A percentile compares a stretch with the other conserved stretches of the same genome.
These are phyloP conservation scores for Alternaria sp. DNA, from an alignment of 2,329 filamentous ascomycete species.

Conservation along the genomic window DNA sequence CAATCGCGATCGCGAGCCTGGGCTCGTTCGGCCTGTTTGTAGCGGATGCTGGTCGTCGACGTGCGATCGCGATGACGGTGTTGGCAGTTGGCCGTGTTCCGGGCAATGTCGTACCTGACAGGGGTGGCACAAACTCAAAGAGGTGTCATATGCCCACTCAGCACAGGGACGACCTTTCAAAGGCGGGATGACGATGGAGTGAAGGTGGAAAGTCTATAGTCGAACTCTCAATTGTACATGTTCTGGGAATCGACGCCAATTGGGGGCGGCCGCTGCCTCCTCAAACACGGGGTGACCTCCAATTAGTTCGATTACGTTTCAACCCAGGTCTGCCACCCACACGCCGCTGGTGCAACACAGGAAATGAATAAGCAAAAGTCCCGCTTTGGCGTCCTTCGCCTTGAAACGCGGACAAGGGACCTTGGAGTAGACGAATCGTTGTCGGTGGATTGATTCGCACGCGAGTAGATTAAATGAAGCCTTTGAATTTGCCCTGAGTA, in stretches of 20 bases:
- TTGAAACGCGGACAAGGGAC: slow-evolving; percentile 20
- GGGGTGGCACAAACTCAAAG: slow-evolving; percentile 28
- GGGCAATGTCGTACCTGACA: slow-evolving; percentile 29
- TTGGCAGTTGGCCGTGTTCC: slow-evolving; percentile 3
- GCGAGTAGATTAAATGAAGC: slow-evolving; percentile 18
- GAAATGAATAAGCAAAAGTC: slow-evolving; percentile 16
- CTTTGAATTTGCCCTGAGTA: background rate
- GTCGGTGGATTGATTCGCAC: slow-evolving; percentile 5
- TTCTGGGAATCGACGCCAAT: slow-evolving; percentile 26
- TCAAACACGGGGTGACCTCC: slow-evolving; percentile 24
- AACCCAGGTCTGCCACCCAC: slow-evolving; percentile 19
- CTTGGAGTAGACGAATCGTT: slow-evolving; percentile 1
- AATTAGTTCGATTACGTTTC: slow-evolving; percentile 23
- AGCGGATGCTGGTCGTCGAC: slow-evolving; percentile 9
- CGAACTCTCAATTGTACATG: background rate
- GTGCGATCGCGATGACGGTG: slow-evolving; percentile 2
- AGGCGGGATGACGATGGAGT: slow-evolving; percentile 8
- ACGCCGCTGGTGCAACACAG: slow-evolving; percentile 11
- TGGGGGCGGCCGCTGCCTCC: slow-evolving; percentile 24
- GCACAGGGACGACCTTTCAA: slow-evolving; percentile 6
- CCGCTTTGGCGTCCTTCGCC: slow-evolving; percentile 14
- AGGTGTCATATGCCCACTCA: slow-evolving; percentile 14
- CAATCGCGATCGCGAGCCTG: slow-evolving; percentile 5
- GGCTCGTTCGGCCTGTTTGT: slow-evolving; percentile 18
- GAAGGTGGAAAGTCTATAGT: slow-evolving; percentile 18